Base-by-base conservation (phyloP, 108 stramenopile species). In the Phaeodactylum tricornutum region DNA sequence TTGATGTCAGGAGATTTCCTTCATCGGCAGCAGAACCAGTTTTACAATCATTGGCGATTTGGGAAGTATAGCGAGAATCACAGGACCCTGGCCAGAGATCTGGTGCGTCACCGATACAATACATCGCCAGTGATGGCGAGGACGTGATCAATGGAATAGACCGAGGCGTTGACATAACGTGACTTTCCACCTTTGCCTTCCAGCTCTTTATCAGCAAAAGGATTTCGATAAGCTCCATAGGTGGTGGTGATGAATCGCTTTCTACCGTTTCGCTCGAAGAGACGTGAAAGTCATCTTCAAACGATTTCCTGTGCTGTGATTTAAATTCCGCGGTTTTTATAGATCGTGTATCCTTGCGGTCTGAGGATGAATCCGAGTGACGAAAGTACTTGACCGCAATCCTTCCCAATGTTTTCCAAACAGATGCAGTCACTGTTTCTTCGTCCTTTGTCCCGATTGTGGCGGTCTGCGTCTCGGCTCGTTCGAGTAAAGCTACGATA, bases 11-110 rank as follows among this genome's bases (percentile, higher is more conserved):
- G 19, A 34, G 45, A 7, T 41, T 32, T 1, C 34, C 29, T 17
- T 59, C 19, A 17, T 19, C 37, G 11, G 48, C 49, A 38, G 43
- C 40, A 31, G 26, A 45, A 57, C 3, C 46, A 43, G 20, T 52
- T 26, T 25, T 57, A 26, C 36, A 53, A 22, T 40, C 67, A 2
- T 70, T 58, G 11, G 46, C 34, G 29, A 31, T 27, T 34, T 69
- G 20, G 48, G 43, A 36, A 24, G 47, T 42, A 29, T 66, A 61
- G 12, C 42, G 45, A 2, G 71, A 67, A 45, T 71, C 67, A 51
- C 72, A 81, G 2, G 80, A 57, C 23, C 81, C 83, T 20, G 88
- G 66, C 88, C 88, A 90, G 14, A 86, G 47, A 66, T 86, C 84
- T 15, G 81, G 81, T 19, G 72, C 25, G 16, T 78, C 61, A 0